These are phyloP conservation scores for Trichoderma sp. DNA, from an alignment of 2,329 filamentous ascomycete species.

Conservation along the genomic window DNA sequence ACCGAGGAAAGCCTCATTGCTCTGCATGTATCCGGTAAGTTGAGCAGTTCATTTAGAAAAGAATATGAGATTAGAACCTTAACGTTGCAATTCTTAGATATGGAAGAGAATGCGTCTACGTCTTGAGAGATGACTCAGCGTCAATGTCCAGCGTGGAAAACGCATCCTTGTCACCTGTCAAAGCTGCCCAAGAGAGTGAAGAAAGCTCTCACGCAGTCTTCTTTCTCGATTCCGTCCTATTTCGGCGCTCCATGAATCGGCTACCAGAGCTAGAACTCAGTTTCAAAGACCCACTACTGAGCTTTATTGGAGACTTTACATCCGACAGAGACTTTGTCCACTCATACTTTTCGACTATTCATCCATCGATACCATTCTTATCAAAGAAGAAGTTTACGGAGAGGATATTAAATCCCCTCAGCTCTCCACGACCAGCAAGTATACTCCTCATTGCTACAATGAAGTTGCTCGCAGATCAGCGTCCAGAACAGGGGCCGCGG, in stretches of 20 bases:
- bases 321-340: background rate
- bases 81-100: background rate
- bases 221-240: constrained; percentile 7
- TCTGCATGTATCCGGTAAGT: constrained; percentile 6
- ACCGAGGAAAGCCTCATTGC: background rate
- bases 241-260: background rate
- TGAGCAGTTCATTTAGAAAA: too few relatives aligned
- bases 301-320: background rate
- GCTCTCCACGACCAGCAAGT: background rate
- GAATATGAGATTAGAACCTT: background rate
- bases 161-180: background rate
- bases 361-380: background rate
- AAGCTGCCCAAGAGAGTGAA: background rate
- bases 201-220: background rate
- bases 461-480: background rate
- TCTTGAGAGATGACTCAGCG: background rate
- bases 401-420: background rate
- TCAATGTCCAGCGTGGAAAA: background rate
- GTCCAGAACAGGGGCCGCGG: background rate
- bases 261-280: background rate
- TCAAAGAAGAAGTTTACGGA: constrained; percentile 5
- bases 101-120: constrained; percentile 2
- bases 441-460: constrained; percentile 1
- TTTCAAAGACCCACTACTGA: background rate
- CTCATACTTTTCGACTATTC: background rate